Base-by-base conservation (phyloP, 345 rosid species). In the Heritiera fomes region DNA sequence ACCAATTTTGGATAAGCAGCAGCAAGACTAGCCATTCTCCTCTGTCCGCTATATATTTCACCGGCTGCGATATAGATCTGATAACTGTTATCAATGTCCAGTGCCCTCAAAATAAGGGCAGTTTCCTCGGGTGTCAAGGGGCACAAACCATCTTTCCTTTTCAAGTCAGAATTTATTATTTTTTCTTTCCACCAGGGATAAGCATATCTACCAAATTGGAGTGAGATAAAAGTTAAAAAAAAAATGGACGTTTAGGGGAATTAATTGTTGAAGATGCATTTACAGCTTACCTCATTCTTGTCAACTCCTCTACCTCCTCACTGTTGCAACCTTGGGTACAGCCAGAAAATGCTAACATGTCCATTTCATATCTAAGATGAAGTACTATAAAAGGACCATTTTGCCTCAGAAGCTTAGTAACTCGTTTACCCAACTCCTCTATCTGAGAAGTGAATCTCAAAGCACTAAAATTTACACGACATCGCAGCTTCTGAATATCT, bases 311-410 rank as follows among this genome's bases (percentile, higher is more conserved):
- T 76, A 89, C 94, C 83, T 97, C 99, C 12, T 91, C 94, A 43
- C 86, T 80, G 75, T 85, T 97, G 86, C 98, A 97, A 81, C 99
- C 98, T 61, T 94, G 94, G 41, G 89, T 86, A 79, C 99, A 97
- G 73, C 99, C 99, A 63, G 99, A 97, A 82, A 97, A 97, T n/a
- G 99, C 99, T 77, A 97, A 75, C 99, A 97, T 94, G 80, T 97
- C 99, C 99, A 97, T 97, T 90, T 97, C 99, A 75, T 97, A 94
- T 84, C 99, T 84, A 47, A 97, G 98, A 80, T 97, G 99, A 40
- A 94, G 93, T 4, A 92, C 98, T 2, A 97, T 85, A 82, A 94
- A 97, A 46, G 95, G 96, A 56, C 99, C 99, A 80, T 86, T 90
- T 88, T 89, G 84, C 83, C 91, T 93, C 15, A 97, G 85, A 79